Evolutionary conservation across 129 eudicot species (phyloP).

Genomic region (Ambrosia artemisiifolia): DNA sequence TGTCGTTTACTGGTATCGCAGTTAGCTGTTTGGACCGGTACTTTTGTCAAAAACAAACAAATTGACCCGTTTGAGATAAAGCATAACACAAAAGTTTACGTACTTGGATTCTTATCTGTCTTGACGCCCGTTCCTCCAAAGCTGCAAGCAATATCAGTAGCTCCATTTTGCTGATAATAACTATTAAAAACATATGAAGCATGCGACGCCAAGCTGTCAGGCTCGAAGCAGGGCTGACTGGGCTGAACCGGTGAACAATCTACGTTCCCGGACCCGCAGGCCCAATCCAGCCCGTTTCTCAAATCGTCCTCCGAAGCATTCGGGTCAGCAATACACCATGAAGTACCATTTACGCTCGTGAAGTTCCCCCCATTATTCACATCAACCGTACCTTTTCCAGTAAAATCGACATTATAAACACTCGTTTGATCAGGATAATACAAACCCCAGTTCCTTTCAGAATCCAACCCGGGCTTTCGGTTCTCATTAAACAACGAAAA

Average conservation of each 20-base stretch:
- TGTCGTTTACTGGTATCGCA: no score
- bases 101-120: slow-evolving; percentile 86
- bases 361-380: slow-evolving; percentile 37
- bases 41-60: not conserved
- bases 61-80: not conserved
- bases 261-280: slow-evolving; percentile 86
- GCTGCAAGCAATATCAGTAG: slow-evolving; percentile 79
- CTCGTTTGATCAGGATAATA: slow-evolving; percentile 87
- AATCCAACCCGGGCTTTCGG: slow-evolving; percentile 84
- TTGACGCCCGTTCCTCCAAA: slow-evolving; percentile 78
- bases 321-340: slow-evolving; percentile 80
- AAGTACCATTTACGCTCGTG: slow-evolving; percentile 46
- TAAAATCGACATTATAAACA: slow-evolving; percentile 72
- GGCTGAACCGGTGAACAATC: slow-evolving; percentile 94
- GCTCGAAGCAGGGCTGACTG: slow-evolving; percentile 91
- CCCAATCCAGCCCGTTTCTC: slow-evolving; percentile 72
- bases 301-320: slow-evolving; percentile 64
- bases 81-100: not conserved
- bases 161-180: slow-evolving; percentile 96
- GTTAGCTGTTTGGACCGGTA: no score
- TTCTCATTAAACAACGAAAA: slow-evolving; percentile 91
- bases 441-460: slow-evolving; percentile 96
- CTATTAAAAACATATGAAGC: slow-evolving; percentile 93
- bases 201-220: slow-evolving; percentile 73
- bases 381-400: slow-evolving; percentile 58